Evolutionary conservation across 2,329 filamentous ascomycete species (phyloP).

Genomic region (Elsinoe batatas): DNA sequence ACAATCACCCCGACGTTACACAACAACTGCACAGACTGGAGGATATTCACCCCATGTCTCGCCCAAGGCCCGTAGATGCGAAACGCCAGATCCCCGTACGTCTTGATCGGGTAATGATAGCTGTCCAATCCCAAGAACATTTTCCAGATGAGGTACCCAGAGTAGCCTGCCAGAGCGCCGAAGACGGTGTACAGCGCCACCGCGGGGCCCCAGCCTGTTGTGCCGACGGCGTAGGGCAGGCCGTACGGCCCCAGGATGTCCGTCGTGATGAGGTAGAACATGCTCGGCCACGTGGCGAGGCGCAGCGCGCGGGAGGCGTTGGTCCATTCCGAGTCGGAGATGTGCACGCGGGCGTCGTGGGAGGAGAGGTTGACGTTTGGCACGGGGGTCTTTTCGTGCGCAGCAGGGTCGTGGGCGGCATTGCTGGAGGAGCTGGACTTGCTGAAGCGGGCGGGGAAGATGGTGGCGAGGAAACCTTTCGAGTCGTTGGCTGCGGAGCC

Average conservation of each 20-base stretch:
- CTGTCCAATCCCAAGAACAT: constrained; percentile 34
- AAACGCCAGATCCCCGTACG: constrained; percentile 35
- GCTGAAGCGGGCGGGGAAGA: constrained; percentile 13
- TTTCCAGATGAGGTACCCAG: constrained; percentile 20
- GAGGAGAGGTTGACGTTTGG: background rate
- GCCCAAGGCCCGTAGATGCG: constrained; percentile 30
- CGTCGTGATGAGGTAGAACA: constrained; percentile 40
- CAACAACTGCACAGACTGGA: constrained; percentile 34
- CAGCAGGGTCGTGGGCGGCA: too few relatives aligned
- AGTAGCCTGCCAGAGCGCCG: constrained; percentile 20
- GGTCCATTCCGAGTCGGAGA: constrained; percentile 27
- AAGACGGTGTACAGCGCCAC: constrained; percentile 32
- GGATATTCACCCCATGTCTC: constrained; percentile 30
- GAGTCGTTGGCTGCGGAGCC: constrained; percentile 20
- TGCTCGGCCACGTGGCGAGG: constrained; percentile 28
- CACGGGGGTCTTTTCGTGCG: background rate
- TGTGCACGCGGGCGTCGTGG: constrained; percentile 8
- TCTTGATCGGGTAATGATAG: constrained; percentile 31
- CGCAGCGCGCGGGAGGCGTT: constrained; percentile 28
- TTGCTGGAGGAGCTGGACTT: background rate
- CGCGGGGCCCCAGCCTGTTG: constrained; percentile 27
- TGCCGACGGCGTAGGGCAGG: constrained; percentile 23
- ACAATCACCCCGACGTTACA: constrained; percentile 45
- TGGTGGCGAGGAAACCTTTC: constrained; percentile 11
- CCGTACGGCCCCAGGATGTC: constrained; percentile 32